Conservation (phyloP, 257 asterid genomes). For the Craterostigma plantagineum region DNA sequence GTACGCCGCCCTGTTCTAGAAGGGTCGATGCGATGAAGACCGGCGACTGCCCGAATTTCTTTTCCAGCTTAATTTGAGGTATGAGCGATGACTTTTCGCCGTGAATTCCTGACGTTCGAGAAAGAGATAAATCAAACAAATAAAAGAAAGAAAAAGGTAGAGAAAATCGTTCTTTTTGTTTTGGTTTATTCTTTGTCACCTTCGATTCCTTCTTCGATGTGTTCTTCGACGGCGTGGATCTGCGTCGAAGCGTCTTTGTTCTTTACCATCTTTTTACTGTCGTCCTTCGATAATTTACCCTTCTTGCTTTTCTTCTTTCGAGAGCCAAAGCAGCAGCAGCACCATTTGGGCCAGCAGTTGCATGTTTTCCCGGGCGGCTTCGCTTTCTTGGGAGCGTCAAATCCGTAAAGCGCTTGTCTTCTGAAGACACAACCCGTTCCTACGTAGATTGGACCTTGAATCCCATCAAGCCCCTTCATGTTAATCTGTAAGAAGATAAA, state of each 20-base stretch:
- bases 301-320: slow-evolving; percentile 23
- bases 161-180: no score
- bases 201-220: slow-evolving; percentile 53
- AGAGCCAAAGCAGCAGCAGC: slow-evolving; percentile 30
- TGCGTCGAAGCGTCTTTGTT: slow-evolving; percentile 29
- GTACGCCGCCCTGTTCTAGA: slow-evolving; percentile 48
- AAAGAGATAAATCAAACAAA: not conserved
- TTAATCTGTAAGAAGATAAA: slow-evolving; percentile 26
- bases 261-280: slow-evolving; percentile 22
- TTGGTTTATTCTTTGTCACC: slow-evolving; percentile 17
- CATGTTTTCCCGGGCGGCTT: slow-evolving; percentile 40
- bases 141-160: no score
- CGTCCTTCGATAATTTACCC: slow-evolving; percentile 15
- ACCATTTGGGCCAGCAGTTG: slow-evolving; percentile 41
- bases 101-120: slow-evolving; percentile 26
- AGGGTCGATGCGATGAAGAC: slow-evolving; percentile 46
- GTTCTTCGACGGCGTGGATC: slow-evolving; percentile 33
- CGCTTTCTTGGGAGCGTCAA: slow-evolving; percentile 41
- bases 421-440: slow-evolving; percentile 67
- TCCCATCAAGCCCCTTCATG: slow-evolving; percentile 67
- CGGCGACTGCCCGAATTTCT: slow-evolving; percentile 48
- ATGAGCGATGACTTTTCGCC: slow-evolving; percentile 31
- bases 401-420: slow-evolving; percentile 58
- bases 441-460: slow-evolving; percentile 62
- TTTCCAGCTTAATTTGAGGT: slow-evolving; percentile 46